Evolutionary conservation across 352 stramenopile species (phyloP).

Genomic region (Albugo candida): DNA sequence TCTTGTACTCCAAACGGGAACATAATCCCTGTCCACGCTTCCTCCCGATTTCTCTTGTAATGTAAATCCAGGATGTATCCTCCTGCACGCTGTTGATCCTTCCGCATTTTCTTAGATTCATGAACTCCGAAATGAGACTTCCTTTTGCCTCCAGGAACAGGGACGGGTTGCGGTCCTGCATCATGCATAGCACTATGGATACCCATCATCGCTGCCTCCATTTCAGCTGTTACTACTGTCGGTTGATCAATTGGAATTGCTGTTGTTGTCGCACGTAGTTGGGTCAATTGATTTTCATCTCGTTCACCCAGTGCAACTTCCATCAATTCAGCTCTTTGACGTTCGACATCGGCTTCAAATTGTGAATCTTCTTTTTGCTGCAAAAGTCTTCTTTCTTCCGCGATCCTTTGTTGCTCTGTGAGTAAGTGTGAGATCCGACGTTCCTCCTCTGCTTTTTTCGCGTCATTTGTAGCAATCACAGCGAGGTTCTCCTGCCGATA

Average conservation of each 20-base stretch:
- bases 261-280: conserved; percentile 54
- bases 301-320: conserved; percentile 68
- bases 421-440: conserved; percentile 70
- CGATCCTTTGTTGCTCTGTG: conserved; percentile 56
- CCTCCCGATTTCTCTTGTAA: conserved; percentile 58
- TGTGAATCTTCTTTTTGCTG: conserved; percentile 64
- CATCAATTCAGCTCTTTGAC: conserved; percentile 72
- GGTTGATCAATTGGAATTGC: conserved; percentile 71
- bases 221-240: conserved; percentile 44
- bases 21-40: conserved; percentile 65
- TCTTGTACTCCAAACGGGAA: conserved; percentile 10
- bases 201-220: conserved; percentile 78
- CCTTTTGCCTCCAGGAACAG: conserved; percentile 59
- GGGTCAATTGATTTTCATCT: conserved; percentile 53
- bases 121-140: conserved; percentile 59
- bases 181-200: conserved; percentile 41
- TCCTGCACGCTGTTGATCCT: conserved; percentile 57
- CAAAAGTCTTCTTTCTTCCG: conserved; percentile 51
- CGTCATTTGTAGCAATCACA: conserved; percentile 67
- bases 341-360: conserved; percentile 58
- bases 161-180: conserved; percentile 48
- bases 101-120: conserved; percentile 56
- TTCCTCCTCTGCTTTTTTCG: conserved; percentile 73
- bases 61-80: conserved; percentile 59
- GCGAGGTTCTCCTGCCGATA: conserved; percentile 68